Base-by-base conservation (phyloP, 2,329 filamentous ascomycete species). In the Dothistroma septosporum region DNA sequence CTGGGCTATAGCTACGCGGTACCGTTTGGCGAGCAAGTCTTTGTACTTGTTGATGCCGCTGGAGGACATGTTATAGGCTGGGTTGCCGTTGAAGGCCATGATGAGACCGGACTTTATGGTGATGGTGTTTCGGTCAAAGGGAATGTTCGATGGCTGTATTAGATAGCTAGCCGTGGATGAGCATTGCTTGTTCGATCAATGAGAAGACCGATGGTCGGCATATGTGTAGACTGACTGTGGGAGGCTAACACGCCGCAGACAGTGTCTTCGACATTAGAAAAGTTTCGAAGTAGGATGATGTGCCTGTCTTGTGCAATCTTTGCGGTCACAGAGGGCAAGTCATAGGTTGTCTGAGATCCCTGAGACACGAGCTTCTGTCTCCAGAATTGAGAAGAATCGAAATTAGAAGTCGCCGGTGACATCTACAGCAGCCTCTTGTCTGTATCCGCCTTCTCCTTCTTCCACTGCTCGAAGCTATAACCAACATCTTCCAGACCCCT, bases 401-500 rank as follows among this genome's bases (percentile, higher is more conserved):
- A 6, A 28, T 28, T 28, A 2, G 24, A 28, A 28, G 3, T 28
- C 6, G 24, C 24, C 24, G 24, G 6, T 28, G 24, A 28, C 24
- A 44, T 35, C 22, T 19, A 22, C 44, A 48, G 24, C 49, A 44
- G 21, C 21, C n/a, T 50, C 41, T 59, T 41, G 6, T 61, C 56
- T 35, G 58, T 48, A 47, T 46, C 21, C 1, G 33, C 47, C 61
- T 65, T 67, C 62, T 70, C 69, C 50, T 58, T 58, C 58, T 70
- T 70, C 70, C 60, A 73, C 58, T 64, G 60, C 19, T 72, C 72
- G 59, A 72, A 76, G 56, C 72, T 67, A 60, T 74, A 76, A 0
- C 91, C 92, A 32, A 96, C 78, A 66, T 95, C 88, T 64, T 84
- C 82, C 22, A 95, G 73, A 2, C 80, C 85, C 71, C 76, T 87